A percentile compares a stretch with the other conserved stretches of the same genome.
Evolutionary conservation across 2,329 filamentous ascomycete genomes (phyloP).

Genomic region (Zymoseptoria brevis): DNA sequence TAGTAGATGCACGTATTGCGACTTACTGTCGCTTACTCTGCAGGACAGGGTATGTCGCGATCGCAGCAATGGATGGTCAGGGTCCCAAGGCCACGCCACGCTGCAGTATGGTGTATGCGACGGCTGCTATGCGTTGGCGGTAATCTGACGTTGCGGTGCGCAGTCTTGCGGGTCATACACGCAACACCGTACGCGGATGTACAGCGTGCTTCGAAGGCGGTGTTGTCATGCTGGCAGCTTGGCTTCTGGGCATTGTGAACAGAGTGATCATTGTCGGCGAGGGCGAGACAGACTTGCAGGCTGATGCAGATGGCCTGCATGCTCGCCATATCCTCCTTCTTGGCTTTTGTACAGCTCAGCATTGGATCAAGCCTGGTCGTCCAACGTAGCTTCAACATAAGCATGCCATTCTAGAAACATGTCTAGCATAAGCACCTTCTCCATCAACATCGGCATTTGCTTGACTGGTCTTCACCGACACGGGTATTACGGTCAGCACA

Average conservation of each 20-base stretch:
- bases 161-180: not conserved
- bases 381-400: not conserved
- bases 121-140: not conserved
- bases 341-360: not conserved
- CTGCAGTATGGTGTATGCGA: not conserved
- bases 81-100: not conserved
- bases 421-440: not conserved
- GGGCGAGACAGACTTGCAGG: not conserved
- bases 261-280: not conserved
- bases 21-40: not conserved
- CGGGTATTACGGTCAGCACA: too few relatives aligned
- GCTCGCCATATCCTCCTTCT: not conserved
- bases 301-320: not conserved
- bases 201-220: not conserved
- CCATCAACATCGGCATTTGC: not conserved
- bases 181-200: not conserved
- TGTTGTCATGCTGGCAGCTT: not conserved
- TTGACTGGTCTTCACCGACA: not conserved
- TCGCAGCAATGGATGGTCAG: not conserved
- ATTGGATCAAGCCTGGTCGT: not conserved
- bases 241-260: not conserved
- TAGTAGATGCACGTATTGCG: not conserved
- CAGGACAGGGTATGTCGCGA: not conserved
- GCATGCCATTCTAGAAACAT: not conserved
- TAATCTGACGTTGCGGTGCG: not conserved